Evolutionary conservation across 768 basidiomycete species (phyloP).

Genomic region (Mycena chlorophos): DNA sequence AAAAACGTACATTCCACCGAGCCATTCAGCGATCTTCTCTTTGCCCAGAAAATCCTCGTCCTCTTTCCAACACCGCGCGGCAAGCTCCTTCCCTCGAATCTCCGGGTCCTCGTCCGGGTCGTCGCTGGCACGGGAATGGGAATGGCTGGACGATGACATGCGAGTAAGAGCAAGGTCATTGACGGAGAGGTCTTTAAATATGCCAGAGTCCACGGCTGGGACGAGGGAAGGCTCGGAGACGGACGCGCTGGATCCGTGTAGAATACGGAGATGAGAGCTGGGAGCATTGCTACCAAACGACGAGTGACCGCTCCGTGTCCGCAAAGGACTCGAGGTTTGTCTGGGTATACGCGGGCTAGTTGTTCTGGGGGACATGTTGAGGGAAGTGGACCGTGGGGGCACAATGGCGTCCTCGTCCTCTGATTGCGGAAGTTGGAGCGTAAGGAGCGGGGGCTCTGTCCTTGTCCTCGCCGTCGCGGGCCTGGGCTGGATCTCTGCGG

Average conservation of each 20-base stretch:
- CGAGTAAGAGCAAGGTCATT: constrained; percentile 50
- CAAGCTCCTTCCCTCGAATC: constrained; percentile 66
- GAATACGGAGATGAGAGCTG: constrained; percentile 52
- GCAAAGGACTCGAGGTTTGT: constrained; percentile 44
- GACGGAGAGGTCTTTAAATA: constrained; percentile 44
- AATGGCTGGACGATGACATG: constrained; percentile 45
- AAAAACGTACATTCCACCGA: constrained; percentile 82
- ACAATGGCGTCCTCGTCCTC: constrained; percentile 34
- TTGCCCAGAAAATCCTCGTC: constrained; percentile 81
- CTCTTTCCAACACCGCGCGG: constrained; percentile 79
- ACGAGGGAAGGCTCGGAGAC: constrained; percentile 83
- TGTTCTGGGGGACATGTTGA: constrained; percentile 39
- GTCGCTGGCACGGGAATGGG: constrained; percentile 43
- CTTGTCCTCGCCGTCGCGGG: not conserved
- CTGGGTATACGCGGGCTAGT: constrained; percentile 36
- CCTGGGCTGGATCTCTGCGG: constrained; percentile 51
- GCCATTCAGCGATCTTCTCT: constrained; percentile 95
- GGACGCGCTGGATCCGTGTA: constrained; percentile 72
- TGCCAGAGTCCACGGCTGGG: constrained; percentile 43
- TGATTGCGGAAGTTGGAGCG: constrained; percentile 31
- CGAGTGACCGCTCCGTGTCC: constrained; percentile 42
- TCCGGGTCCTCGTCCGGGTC: constrained; percentile 57
- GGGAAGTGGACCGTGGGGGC: constrained; percentile 53
- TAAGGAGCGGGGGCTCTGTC: constrained; percentile 23
- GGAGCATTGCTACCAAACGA: constrained; percentile 26